Evolutionary conservation across 2,329 filamentous ascomycete genomes (phyloP), one percentile per base, ranked within the genome.

Genomic region (Cylindrodendrum hubeiense): DNA sequence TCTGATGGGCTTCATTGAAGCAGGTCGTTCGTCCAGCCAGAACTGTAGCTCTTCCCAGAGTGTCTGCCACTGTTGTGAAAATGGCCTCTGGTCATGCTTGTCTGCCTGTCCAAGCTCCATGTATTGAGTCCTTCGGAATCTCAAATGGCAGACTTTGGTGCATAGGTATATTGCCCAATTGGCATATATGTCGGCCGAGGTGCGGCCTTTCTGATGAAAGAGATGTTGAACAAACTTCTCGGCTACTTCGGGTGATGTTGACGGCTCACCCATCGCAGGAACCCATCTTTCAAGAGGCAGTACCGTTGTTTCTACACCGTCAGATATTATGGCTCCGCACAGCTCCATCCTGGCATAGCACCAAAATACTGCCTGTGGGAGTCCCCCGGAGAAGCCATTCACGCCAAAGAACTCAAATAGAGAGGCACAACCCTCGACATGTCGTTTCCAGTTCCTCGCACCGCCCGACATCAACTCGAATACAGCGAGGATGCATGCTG

Each of bases 291-390:
- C 77, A 3, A 86, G 79, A 3, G 81, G 82, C 2, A 87, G 80
- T 3, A 87, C 80, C 0, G 84, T 83, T 19, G 79, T 82, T 46
- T 85, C 80, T 0, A 82, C 83, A 0, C 83, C 83, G 39, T 80
- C 79, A 0, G 85, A 85, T 28, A 88, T 86, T 3, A 88, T 81
- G 0, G 82, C 84, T 37, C 84, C 85, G 63, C 86, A 88, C 3
- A 87, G 70, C 70, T 88, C 86, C 85, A 88, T 88, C 46, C 86
- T 79, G 0, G 84, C 85, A 70, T 87, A 88, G 67, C 85, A 87
- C 86, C 86, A 89, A 66, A 88, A 89, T 0, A 88, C 78, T 0
- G 85, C 86, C 67, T 86, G 84, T 6, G 80, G 79, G 4, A 86
- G 81, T n/a, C 76, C 76, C 12, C 76, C 76, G 3, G 75, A 76